phyloP scores from a whole-genome alignment of 139 green algal genomes.

The Pleodorina starrii region DNA sequence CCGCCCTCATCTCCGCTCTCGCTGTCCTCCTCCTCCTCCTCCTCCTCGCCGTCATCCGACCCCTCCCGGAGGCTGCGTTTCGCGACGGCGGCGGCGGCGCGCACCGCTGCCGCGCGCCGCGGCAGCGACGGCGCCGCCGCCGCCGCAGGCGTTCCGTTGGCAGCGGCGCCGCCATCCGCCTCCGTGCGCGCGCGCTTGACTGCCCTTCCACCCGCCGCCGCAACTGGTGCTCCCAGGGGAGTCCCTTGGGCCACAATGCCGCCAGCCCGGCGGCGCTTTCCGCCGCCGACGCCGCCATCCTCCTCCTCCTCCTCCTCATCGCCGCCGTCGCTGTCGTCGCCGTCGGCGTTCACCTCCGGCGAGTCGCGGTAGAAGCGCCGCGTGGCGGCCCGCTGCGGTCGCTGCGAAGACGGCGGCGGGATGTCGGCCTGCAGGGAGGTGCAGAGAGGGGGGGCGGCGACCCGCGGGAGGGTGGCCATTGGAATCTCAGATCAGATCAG shows the following conservation, averaged over 20 bases:
- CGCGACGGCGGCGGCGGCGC: neutral
- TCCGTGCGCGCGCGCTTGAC: neutral
- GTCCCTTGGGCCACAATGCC: neutral
- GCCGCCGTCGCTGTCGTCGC: neutral
- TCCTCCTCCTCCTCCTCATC: neutral
- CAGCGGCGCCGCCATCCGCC: neutral
- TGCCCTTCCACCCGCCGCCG: neutral
- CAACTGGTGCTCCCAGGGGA: neutral
- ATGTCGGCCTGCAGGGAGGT: neutral
- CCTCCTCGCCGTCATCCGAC: neutral
- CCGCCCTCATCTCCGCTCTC: neutral
- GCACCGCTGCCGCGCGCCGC: slow-evolving; percentile 15
- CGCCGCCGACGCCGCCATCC: neutral
- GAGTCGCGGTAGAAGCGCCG: slow-evolving; percentile 5
- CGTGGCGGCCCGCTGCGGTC: slow-evolving; percentile 25
- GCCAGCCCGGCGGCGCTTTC: neutral
- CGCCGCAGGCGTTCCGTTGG: neutral
- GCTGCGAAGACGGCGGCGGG: slow-evolving; percentile 32
- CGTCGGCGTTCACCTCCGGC: neutral
- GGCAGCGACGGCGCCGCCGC: neutral
- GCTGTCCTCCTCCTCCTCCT: neutral
- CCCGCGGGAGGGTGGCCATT: no score
- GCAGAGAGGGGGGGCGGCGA: neutral
- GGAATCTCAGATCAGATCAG: no score
- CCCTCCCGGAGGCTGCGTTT: neutral